These are phyloP conservation scores for Rhizophagus clarus DNA, from an alignment of 192 early-diverging fungal genomes.

Conservation along the genomic window DNA sequence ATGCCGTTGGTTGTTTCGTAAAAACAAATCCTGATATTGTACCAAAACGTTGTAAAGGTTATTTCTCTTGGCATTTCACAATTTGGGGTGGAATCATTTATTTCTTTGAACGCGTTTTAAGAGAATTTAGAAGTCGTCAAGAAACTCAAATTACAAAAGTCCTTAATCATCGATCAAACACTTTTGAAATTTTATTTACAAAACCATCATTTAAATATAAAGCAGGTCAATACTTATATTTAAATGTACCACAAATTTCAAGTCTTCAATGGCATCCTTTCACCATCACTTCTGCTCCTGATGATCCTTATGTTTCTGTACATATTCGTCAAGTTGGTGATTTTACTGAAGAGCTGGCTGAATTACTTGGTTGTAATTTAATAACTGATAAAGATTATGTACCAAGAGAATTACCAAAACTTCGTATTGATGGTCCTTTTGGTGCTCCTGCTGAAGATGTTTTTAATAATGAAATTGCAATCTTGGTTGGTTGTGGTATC, in stretches of 20 bases:
- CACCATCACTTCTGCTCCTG: conserved; percentile 53
- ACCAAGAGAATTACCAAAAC: conserved; percentile 46
- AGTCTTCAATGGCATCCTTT: conserved; percentile 79
- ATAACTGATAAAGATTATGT: neutral
- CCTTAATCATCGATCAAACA: conserved; percentile 70
- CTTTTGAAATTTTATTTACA: conserved; percentile 67
- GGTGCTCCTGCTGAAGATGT: conserved; percentile 79
- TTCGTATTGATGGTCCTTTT: conserved; percentile 79
- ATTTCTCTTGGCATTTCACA: conserved; percentile 53
- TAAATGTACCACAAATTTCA: conserved; percentile 68
- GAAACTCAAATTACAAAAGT: conserved; percentile 65
- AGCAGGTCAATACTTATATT: conserved; percentile 74
- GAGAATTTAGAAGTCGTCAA: conserved; percentile 52
- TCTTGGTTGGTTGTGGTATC: conserved; percentile 71
- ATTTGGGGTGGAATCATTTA: conserved; percentile 57
- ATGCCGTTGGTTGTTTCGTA: conserved; percentile 60
- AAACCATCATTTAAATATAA: conserved; percentile 54
- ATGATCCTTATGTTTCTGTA: conserved; percentile 48
- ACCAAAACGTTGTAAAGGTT: conserved; percentile 35
- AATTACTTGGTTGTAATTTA: conserved; percentile 38
- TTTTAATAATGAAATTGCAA: conserved; percentile 67
- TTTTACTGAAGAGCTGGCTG: conserved; percentile 42
- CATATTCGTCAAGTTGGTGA: conserved; percentile 50
- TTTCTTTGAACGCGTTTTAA: conserved; percentile 63
- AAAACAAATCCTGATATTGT: no score